These are phyloP conservation scores for Cordyceps javanica DNA, from an alignment of 2,329 filamentous ascomycete genomes.

Conservation along the genomic window DNA sequence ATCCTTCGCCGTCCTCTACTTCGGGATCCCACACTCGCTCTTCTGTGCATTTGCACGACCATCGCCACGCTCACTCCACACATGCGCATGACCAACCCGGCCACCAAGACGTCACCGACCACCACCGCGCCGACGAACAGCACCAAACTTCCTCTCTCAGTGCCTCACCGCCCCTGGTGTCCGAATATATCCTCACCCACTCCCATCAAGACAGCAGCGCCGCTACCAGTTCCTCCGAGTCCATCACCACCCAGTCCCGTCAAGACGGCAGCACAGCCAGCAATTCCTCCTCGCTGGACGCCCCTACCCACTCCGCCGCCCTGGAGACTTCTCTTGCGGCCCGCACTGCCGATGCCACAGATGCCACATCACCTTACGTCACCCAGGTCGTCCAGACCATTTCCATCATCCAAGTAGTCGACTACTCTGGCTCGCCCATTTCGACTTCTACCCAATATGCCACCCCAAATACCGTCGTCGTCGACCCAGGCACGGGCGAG, in stretches of 20 bases:
- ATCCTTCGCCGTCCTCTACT: constrained; percentile 14
- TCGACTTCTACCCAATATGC: constrained; percentile 37
- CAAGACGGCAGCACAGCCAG: constrained; percentile 13
- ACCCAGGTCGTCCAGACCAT: constrained; percentile 48
- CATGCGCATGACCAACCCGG: constrained; percentile 17
- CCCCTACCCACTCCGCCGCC: constrained; percentile 17
- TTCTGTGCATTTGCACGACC: constrained; percentile 18
- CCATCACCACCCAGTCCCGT: constrained; percentile 15
- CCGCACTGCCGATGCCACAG: background rate
- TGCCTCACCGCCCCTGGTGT: background rate
- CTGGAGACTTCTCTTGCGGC: constrained; percentile 13
- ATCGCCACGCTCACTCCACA: constrained; percentile 15
- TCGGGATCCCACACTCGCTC: constrained; percentile 23
- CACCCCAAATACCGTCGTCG: constrained; percentile 32
- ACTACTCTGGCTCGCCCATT: constrained; percentile 40
- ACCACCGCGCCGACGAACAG: constrained; percentile 16
- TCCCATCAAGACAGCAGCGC: background rate
- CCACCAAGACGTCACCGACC: constrained; percentile 21
- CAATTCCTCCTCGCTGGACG: constrained; percentile 10
- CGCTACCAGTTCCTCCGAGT: background rate
- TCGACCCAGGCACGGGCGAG: constrained; percentile 30
- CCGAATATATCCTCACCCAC: constrained; percentile 23
- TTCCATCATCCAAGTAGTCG: constrained; percentile 47
- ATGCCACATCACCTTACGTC: constrained; percentile 24
- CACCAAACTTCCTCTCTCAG: background rate